phyloP scores from a whole-genome alignment of 805 yeast genomes.

The Nakazawaea peltata region DNA sequence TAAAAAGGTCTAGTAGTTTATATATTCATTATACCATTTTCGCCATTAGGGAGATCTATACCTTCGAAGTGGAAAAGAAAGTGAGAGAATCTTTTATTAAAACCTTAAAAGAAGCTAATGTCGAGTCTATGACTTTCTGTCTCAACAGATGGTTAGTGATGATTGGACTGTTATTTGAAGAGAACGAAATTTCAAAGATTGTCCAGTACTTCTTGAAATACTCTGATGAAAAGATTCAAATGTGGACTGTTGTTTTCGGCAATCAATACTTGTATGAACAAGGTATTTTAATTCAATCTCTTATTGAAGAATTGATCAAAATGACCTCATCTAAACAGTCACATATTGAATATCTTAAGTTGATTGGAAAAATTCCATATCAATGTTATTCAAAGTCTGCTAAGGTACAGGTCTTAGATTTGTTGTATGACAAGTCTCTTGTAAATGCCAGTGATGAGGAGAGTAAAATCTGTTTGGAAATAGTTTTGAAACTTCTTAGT shows the following conservation, averaged over 20 bases:
- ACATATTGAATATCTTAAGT: neutral
- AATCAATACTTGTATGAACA: conserved; percentile 44
- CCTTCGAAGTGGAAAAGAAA: conserved; percentile 15
- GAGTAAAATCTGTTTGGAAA: conserved; percentile 6
- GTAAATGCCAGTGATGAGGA: neutral
- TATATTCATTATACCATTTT: conserved; percentile 32
- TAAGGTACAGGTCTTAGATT: conserved; percentile 23
- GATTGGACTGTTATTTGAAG: conserved; percentile 25
- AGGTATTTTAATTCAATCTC: conserved; percentile 21
- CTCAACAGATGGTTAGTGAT: conserved; percentile 52
- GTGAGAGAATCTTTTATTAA: conserved; percentile 18
- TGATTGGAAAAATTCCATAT: conserved; percentile 32
- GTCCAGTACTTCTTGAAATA: conserved; percentile 21
- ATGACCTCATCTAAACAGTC: neutral
- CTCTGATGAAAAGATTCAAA: conserved; percentile 5
- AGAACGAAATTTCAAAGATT: conserved; percentile 21
- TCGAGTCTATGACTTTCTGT: conserved; percentile 15
- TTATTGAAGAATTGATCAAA: conserved; percentile 12
- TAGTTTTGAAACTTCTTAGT: conserved; percentile 31
- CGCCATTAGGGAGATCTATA: conserved; percentile 40
- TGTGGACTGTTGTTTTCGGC: conserved; percentile 19
- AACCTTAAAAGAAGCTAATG: conserved; percentile 13
- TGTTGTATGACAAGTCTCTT: conserved; percentile 10
- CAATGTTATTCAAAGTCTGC: conserved; percentile 34
- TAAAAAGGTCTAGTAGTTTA: conserved; percentile 7